Conservation (phyloP, 2,329 filamentous ascomycete genomes). For the Didymella segeticola region DNA sequence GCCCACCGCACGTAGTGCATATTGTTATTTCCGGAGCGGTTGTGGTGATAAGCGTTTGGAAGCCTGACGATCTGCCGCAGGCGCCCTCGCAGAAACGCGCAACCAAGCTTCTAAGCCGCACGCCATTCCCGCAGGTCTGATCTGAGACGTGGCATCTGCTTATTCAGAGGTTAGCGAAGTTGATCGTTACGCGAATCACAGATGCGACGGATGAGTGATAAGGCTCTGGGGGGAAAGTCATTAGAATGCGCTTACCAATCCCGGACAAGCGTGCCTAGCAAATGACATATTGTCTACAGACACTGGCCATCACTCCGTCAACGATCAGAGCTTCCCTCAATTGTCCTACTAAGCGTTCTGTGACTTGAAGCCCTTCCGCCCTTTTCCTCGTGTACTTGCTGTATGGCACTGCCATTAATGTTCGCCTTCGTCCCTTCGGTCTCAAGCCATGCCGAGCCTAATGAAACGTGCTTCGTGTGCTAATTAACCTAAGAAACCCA, state of each 20-base stretch:
- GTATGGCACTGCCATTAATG: not conserved
- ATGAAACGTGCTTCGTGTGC: not conserved
- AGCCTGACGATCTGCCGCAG: conserved; percentile 9
- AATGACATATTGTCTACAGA: not conserved
- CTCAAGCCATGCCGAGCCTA: conserved; percentile 9
- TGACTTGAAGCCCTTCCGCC: not conserved
- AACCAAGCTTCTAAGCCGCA: not conserved
- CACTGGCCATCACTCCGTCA: not conserved
- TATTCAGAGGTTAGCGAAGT: not conserved
- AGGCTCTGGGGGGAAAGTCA: conserved; percentile 2
- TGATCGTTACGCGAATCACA: not conserved
- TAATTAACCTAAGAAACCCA: conserved; percentile 1
- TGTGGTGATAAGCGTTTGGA: conserved; percentile 2
- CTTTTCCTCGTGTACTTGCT: not conserved
- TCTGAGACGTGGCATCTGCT: not conserved
- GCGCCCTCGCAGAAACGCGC: conserved; percentile 1
- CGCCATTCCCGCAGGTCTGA: not conserved
- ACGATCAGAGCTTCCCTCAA: not conserved
- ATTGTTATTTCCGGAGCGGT: conserved; percentile 8
- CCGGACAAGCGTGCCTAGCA: not conserved
- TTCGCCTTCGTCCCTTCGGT: not conserved
- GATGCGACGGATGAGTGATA: not conserved
- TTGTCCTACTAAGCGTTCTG: not conserved
- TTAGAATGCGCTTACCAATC: conserved; percentile 4
- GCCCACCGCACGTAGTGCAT: conserved; percentile 4